Evolutionary conservation across 2,329 filamentous ascomycete genomes (phyloP).

Genomic region (Purpureocillium takamizusanense): DNA sequence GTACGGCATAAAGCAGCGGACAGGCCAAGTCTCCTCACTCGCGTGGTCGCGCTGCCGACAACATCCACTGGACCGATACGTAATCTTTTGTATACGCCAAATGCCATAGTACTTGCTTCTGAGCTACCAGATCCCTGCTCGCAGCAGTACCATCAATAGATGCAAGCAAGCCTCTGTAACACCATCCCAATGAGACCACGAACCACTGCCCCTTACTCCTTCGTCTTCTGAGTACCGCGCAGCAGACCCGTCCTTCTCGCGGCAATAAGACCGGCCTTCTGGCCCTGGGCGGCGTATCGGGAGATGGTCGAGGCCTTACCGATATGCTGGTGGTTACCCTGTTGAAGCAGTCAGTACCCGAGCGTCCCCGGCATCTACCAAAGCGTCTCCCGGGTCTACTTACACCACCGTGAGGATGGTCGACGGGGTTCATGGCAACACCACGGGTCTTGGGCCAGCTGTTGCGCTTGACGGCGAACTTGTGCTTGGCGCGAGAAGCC

Average conservation of each 20-base stretch:
- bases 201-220: slow-evolving; percentile 65
- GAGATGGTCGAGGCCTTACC: slow-evolving; percentile 99
- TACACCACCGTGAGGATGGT: slow-evolving; percentile 94
- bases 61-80: slow-evolving; percentile 9
- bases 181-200: slow-evolving; percentile 54
- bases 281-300: slow-evolving; percentile 93
- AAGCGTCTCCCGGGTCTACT: slow-evolving; percentile 23
- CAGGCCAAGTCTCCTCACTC: too few species aligned
- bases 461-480: slow-evolving; percentile 99
- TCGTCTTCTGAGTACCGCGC: slow-evolving; percentile 99
- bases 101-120: slow-evolving; percentile 40
- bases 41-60: too few species aligned
- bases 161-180: slow-evolving; percentile 55
- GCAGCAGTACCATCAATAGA: slow-evolving; percentile 43
- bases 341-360: slow-evolving; percentile 33
- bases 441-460: slow-evolving; percentile 99
- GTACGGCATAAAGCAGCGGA: too few species aligned
- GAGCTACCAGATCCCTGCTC: slow-evolving; percentile 38
- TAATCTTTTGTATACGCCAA: slow-evolving; percentile 32
- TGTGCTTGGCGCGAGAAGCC: slow-evolving; percentile 99
- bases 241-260: slow-evolving; percentile 99
- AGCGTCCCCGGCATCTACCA: slow-evolving; percentile 1
- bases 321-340: slow-evolving; percentile 99
- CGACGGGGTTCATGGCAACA: slow-evolving; percentile 99
- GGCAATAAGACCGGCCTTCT: slow-evolving; percentile 99